A percentile compares a stretch with the other conserved stretches of the same genome.
Conservation (phyloP, 2,329 filamentous ascomycete genomes). For the Stagonosporopsis tanaceti region DNA sequence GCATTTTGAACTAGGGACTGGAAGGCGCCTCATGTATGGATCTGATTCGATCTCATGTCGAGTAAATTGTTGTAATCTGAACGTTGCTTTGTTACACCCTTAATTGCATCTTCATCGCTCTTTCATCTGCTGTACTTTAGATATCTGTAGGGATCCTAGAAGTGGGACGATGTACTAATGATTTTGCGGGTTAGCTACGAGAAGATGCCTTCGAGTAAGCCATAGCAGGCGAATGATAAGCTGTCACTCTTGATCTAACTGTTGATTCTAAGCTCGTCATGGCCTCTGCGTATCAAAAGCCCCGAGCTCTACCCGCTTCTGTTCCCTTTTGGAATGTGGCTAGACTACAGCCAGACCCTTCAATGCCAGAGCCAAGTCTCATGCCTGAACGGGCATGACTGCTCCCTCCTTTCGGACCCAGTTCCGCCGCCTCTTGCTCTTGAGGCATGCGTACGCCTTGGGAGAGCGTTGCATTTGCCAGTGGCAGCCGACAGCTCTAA, state of each 20-base stretch:
- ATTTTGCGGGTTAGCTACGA: conserved; percentile 3
- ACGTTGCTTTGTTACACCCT: conserved; percentile 19
- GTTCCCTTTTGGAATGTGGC: neutral
- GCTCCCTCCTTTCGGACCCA: neutral
- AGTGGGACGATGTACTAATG: conserved; percentile 15
- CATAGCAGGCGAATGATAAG: conserved; percentile 5
- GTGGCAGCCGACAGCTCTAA: neutral
- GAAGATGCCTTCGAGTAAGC: neutral
- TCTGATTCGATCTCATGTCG: conserved; percentile 25
- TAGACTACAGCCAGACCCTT: neutral
- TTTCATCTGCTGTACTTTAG: conserved; percentile 35
- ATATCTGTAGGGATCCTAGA: conserved; percentile 32
- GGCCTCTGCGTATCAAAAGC: no score
- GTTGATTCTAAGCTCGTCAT: neutral
- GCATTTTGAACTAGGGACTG: conserved; percentile 23
- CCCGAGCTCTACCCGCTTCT: neutral
- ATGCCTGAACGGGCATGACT: neutral
- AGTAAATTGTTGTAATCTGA: conserved; percentile 36
- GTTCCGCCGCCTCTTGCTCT: neutral
- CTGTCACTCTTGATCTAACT: conserved; percentile 1
- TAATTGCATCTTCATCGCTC: conserved; percentile 28
- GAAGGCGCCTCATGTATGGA: conserved; percentile 20
- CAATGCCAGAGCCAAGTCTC: neutral
- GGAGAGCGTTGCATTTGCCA: neutral
- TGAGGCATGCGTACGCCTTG: neutral